Percentiles rank a stretch among this genome's conserved stretches.
Conservation (phyloP, 176 grass and related monocot genomes). For the Juncus inflexus region DNA sequence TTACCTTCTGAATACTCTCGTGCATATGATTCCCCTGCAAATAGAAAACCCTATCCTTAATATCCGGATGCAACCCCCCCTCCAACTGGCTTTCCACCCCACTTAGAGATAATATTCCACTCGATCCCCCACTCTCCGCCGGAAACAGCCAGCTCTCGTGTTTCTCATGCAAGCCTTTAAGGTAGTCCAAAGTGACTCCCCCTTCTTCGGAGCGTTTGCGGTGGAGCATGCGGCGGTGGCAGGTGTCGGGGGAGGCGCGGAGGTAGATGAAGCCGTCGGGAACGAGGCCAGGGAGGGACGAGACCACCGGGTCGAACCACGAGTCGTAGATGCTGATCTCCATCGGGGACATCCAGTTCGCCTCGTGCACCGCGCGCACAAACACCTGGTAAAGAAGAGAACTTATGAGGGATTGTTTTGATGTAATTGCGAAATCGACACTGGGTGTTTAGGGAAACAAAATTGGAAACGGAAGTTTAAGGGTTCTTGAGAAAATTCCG, state of each 20-base stretch:
- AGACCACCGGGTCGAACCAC: slow-evolving; percentile 96
- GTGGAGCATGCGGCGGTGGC: slow-evolving; percentile 83
- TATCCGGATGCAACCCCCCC: slow-evolving; percentile 56
- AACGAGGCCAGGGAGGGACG: slow-evolving; percentile 79
- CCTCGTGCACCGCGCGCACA: slow-evolving; percentile 92
- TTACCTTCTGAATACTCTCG: slow-evolving; percentile 84
- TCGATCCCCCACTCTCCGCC: slow-evolving; percentile 30
- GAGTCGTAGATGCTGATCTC: slow-evolving; percentile 98
- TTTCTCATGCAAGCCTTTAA: slow-evolving; percentile 90
- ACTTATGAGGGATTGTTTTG: too few relatives aligned
- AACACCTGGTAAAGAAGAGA: slow-evolving; percentile 56
- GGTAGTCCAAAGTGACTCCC: slow-evolving; percentile 75
- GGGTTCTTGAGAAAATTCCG: slow-evolving; percentile 7
- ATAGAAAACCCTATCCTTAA: slow-evolving; percentile 74
- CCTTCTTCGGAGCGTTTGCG: slow-evolving; percentile 88
- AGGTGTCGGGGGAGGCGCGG: slow-evolving; percentile 86
- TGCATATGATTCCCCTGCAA: slow-evolving; percentile 94
- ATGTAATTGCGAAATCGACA: too few relatives aligned
- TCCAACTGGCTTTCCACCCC: slow-evolving; percentile 57
- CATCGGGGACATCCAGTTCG: slow-evolving; percentile 99
- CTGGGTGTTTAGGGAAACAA: too few relatives aligned
- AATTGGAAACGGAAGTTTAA: slow-evolving; percentile 1
- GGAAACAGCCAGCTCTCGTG: slow-evolving; percentile 94
- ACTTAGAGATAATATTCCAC: slow-evolving; percentile 66
- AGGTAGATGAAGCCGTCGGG: slow-evolving; percentile 98